Percentiles rank a stretch among this genome's conserved stretches.
These are phyloP conservation scores for Aspergillus sp. DNA, from an alignment of 2,329 filamentous ascomycete species.

Conservation along the genomic window DNA sequence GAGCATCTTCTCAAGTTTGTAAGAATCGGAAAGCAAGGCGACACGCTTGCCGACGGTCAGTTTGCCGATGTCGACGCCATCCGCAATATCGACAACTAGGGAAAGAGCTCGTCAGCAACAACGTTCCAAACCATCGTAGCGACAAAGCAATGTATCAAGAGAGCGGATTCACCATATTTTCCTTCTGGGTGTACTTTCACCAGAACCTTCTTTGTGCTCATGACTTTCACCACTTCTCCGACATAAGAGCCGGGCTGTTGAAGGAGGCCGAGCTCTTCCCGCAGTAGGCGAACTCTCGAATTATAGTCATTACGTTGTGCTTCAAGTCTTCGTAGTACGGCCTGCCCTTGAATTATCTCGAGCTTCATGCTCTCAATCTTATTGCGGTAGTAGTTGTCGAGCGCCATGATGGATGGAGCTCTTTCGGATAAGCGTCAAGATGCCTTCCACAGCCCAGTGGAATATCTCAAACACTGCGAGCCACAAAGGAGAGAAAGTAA, in stretches of 20 bases:
- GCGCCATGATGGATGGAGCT: conserved; percentile 70
- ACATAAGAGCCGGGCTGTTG: conserved; percentile 98
- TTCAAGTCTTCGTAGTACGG: conserved; percentile 89
- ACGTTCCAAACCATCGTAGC: neutral
- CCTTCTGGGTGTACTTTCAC: conserved; percentile 99
- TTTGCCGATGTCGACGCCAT: conserved; percentile 91
- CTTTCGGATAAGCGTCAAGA: conserved; percentile 15
- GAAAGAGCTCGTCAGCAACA: conserved; percentile 8
- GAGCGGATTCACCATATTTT: conserved; percentile 72
- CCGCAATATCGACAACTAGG: conserved; percentile 84
- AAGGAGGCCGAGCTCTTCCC: conserved; percentile 91
- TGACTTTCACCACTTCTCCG: conserved; percentile 99
- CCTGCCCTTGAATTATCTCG: conserved; percentile 98
- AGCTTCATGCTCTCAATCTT: conserved; percentile 99
- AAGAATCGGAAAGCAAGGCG: conserved; percentile 92
- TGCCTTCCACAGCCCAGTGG: neutral
- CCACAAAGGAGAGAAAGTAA: neutral
- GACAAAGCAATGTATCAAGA: neutral
- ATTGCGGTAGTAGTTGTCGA: conserved; percentile 99
- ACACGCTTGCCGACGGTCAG: conserved; percentile 97
- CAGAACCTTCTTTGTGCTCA: conserved; percentile 98
- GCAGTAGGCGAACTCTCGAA: conserved; percentile 87
- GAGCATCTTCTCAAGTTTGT: conserved; percentile 98
- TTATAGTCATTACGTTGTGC: conserved; percentile 99
- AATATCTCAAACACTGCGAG: neutral